Evolutionary conservation across 2,329 filamentous ascomycete genomes (phyloP).

Genomic region (Huntiella abstrusa): DNA sequence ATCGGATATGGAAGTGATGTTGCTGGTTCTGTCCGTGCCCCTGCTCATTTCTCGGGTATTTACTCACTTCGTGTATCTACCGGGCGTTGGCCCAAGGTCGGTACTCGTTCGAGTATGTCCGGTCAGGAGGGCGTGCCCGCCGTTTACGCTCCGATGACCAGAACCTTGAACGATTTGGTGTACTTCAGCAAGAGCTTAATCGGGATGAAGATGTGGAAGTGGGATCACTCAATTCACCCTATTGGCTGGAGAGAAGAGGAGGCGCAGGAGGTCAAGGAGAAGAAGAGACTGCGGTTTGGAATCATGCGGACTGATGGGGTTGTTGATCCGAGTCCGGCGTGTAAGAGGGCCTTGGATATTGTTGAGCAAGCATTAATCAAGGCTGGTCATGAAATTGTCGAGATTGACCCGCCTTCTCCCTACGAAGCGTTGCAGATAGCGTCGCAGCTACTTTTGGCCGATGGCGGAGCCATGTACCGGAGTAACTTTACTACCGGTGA

Average conservation of each 20-base stretch:
- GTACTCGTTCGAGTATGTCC: constrained; percentile 72
- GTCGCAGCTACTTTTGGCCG: constrained; percentile 63
- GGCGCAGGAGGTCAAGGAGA: constrained; percentile 38
- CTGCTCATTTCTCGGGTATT: constrained; percentile 77
- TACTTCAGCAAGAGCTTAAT: constrained; percentile 72
- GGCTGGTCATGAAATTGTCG: constrained; percentile 57
- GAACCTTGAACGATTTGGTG: constrained; percentile 61
- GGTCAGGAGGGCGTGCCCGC: constrained; percentile 80
- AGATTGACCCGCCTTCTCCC: constrained; percentile 44
- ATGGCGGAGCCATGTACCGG: constrained; percentile 65
- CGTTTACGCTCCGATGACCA: constrained; percentile 83
- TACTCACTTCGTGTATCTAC: constrained; percentile 77
- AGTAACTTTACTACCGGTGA: constrained; percentile 61
- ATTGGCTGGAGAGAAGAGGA: constrained; percentile 55
- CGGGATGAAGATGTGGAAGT: constrained; percentile 70
- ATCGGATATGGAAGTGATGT: constrained; percentile 88
- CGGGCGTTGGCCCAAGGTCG: constrained; percentile 74
- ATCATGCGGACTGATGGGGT: constrained; percentile 65
- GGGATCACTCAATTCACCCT: constrained; percentile 71
- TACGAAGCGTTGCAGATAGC: constrained; percentile 61
- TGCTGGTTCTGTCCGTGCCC: constrained; percentile 69
- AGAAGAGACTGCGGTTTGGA: constrained; percentile 50
- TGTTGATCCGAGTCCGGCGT: constrained; percentile 72
- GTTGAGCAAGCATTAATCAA: constrained; percentile 48
- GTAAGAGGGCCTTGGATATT: constrained; percentile 53